Base-by-base conservation (phyloP, 108 stramenopile species). In the Epipyxis sp. region DNA sequence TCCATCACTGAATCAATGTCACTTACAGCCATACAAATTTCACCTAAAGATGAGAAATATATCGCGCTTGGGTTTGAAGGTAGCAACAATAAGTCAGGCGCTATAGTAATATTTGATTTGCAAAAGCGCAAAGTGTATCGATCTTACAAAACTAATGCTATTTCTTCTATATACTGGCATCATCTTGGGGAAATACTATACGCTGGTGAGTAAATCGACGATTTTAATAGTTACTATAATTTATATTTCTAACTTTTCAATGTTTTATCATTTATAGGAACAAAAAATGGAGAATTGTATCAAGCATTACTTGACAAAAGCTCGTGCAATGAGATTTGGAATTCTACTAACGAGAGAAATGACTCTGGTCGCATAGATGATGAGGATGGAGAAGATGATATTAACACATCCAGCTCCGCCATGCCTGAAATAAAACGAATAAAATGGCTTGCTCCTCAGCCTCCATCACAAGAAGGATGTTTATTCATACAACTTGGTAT, bases 381-480 rank as follows among this genome's bases (percentile, higher is more conserved):
- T 65, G 61, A 65, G 34, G 61, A 37, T 32, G 61, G 35, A 65
- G 61, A 25, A 13, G 61, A n/a, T n/a, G n/a, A n/a, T n/a, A n/a
- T n/a, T n/a, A n/a, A n/a, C n/a, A n/a, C n/a, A n/a, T n/a, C n/a
- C n/a, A n/a, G n/a, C n/a, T n/a, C n/a, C n/a, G n/a, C n/a, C n/a
- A n/a, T 29, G 61, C 30, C 61, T 32, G 61, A 16, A 32, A 25
- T 65, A 32, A 16, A 32, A 6, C 20, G 61, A 65, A 65, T 65
- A 10, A 3, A 37, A 32, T 65, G 61, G 61, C 34, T 50, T 6
- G 46, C 46, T 13, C 46, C 46, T 13, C 46, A 50, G 46, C 20
- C 13, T 50, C 6, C 6, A 6, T 50, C 46, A 50, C 6, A 50
- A 13, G 46, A 50, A 50, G 46, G 46, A 13, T 50, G 46, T 50